Evolutionary conservation across 2,329 filamentous ascomycete species (phyloP), one percentile per base, ranked within the genome.

Genomic region (Ceratocystis eucalypticola): DNA sequence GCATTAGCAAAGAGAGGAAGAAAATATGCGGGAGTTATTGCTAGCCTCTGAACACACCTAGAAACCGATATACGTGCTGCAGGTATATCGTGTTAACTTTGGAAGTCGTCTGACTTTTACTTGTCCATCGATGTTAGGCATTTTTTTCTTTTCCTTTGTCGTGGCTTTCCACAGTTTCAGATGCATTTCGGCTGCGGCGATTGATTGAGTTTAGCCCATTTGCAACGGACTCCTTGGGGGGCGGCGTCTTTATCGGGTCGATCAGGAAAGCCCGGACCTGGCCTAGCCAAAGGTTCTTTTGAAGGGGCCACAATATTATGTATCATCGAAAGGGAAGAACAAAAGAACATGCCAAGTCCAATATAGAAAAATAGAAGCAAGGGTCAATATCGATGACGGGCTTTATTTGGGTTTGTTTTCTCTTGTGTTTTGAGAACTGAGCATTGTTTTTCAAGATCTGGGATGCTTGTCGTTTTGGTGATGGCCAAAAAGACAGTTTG

Each of bases 291-390:
- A 59, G 55, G 55, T 59, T 59, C 55, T 59, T 59, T 59, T 59
- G 55, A 37, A 59, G 15, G 30, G 30, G 55, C 37, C 55, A 59
- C 17, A 59, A 59, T 37, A 59, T 33, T 37, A 15, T 4, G 55
- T 37, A 33, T 28, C 30, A 37, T 30, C 30, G 28, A n/a, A 8
- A 59, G 55, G 55, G 55, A 59, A 59, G 28, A 59, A 59, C 55
- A 59, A 59, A 59, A 59, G 55, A 59, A 59, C 55, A 59, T 59
- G 55, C 55, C 55, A 59, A 59, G 55, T 59, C 55, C 28, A 59
- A 15, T 28, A 37, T 30, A 3, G 55, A 59, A 59, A n/a, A 12
- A 59, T 30, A n/a, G 55, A 59, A 59, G 55, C 55, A 59, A 37
- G 55, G 55, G 55, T 59, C 55, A 59, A 20, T 37, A 30, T 59